These are phyloP conservation scores for Fusarium sp. DNA, from an alignment of 2,329 filamentous ascomycete genomes.

Conservation along the genomic window DNA sequence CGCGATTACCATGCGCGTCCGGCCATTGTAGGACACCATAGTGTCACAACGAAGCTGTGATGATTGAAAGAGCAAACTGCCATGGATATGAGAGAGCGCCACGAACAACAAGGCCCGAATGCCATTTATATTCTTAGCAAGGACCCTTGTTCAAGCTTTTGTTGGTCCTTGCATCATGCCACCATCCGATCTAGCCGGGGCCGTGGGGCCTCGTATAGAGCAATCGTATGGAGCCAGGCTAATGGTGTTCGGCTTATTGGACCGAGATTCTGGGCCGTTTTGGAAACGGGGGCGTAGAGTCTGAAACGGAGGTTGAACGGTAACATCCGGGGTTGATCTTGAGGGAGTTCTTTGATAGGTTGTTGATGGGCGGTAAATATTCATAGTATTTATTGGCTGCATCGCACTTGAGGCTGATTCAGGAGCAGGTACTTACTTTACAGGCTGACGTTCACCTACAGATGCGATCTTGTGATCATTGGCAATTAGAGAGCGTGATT, in stretches of 20 bases:
- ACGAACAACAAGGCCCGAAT: background rate
- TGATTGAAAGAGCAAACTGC: background rate
- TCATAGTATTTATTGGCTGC: background rate
- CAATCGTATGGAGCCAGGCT: background rate
- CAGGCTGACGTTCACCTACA: background rate
- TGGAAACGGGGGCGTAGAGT: background rate
- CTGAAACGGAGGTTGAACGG: background rate
- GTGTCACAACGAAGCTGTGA: slow-evolving; percentile 3
- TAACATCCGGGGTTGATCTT: background rate
- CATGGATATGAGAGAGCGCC: background rate
- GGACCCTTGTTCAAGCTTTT: slow-evolving; percentile 28
- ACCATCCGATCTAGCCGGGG: slow-evolving; percentile 35
- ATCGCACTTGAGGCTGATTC: background rate
- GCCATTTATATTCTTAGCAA: background rate
- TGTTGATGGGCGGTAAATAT: background rate
- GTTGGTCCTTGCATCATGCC: slow-evolving; percentile 11
- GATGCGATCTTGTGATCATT: background rate
- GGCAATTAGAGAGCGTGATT: background rate
- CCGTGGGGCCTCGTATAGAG: background rate
- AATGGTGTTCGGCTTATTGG: background rate
- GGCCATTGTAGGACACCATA: slow-evolving; percentile 25
- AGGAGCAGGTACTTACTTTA: background rate
- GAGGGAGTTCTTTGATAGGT: background rate
- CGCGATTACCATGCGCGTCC: slow-evolving; percentile 22
- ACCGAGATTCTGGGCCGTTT: background rate